phyloP scores from a whole-genome alignment of 306 rosid species.

The Fragaria vesca region DNA sequence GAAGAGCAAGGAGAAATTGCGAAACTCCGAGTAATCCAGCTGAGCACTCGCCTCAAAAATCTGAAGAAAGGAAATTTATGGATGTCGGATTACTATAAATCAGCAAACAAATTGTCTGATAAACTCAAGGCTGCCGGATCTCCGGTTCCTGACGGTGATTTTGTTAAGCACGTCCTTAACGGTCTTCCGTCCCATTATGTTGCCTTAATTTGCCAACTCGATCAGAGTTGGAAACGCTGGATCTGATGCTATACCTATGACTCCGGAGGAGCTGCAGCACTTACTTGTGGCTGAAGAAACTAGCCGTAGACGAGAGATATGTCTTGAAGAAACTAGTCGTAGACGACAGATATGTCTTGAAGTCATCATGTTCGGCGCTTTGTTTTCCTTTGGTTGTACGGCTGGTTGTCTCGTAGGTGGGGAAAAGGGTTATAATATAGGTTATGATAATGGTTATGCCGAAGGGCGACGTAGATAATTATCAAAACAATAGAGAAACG shows the following conservation, averaged over 20 bases:
- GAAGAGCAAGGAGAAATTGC: background rate
- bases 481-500: too few species aligned
- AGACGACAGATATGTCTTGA: background rate
- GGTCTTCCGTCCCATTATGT: background rate
- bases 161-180: background rate
- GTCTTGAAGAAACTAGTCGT: background rate
- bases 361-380: background rate
- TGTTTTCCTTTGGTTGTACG: background rate
- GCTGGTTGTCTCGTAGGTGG: too few species aligned
- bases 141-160: background rate
- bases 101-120: background rate
- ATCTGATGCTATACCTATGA: background rate
- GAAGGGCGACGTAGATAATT: too few species aligned
- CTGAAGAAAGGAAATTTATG: background rate
- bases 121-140: background rate
- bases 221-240: background rate
- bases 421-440: background rate
- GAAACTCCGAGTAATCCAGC: background rate
- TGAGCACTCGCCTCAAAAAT: background rate
- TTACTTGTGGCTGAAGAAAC: background rate
- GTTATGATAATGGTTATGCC: background rate
- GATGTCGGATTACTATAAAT: background rate
- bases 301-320: background rate
- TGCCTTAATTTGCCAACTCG: background rate
- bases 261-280: background rate